A percentile compares a stretch with the other conserved stretches of the same genome.
Evolutionary conservation across 2,329 filamentous ascomycete genomes (phyloP).

Genomic region (Harringtonia aguacate): DNA sequence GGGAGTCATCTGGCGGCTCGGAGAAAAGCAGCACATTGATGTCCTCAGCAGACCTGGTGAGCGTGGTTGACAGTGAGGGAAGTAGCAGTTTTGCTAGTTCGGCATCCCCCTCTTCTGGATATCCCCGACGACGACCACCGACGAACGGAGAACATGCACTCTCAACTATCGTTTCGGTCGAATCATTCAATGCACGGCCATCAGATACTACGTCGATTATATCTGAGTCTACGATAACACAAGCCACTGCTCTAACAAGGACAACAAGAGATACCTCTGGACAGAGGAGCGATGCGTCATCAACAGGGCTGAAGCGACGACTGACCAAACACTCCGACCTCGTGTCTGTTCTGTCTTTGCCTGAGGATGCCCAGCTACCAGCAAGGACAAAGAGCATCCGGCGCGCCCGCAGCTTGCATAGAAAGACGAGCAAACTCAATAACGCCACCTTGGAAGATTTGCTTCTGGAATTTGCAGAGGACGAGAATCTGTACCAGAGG

Average conservation of each 20-base stretch:
- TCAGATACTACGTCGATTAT: slow-evolving; percentile 41
- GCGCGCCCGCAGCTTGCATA: slow-evolving; percentile 69
- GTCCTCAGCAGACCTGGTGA: slow-evolving; percentile 14
- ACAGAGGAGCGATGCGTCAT: slow-evolving; percentile 32
- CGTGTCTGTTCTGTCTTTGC: slow-evolving; percentile 79
- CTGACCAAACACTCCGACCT: slow-evolving; percentile 89
- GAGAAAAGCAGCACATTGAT: slow-evolving; percentile 16
- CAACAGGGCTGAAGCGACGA: slow-evolving; percentile 53
- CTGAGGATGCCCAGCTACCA: slow-evolving; percentile 43
- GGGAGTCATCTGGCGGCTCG: slow-evolving; percentile 20
- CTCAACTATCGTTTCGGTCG: slow-evolving; percentile 47
- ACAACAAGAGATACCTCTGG: slow-evolving; percentile 33
- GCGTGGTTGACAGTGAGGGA: slow-evolving; percentile 10
- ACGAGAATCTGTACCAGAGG: slow-evolving; percentile 79
- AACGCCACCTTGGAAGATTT: slow-evolving; percentile 65
- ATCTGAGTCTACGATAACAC: slow-evolving; percentile 41
- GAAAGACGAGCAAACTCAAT: slow-evolving; percentile 54
- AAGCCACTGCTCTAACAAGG: slow-evolving; percentile 37
- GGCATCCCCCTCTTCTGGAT: slow-evolving; percentile 1
- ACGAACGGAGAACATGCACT: slow-evolving; percentile 44
- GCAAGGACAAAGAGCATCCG: slow-evolving; percentile 58
- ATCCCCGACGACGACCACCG: slow-evolving; percentile 31
- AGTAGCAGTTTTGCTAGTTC: slow-evolving; percentile 11
- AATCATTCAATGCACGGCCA: slow-evolving; percentile 30
- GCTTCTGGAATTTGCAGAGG: slow-evolving; percentile 67